A percentile compares a stretch with the other conserved stretches of the same genome.
Evolutionary conservation across 768 basidiomycete genomes (phyloP).

Genomic region (Psilocybe cubensis): DNA sequence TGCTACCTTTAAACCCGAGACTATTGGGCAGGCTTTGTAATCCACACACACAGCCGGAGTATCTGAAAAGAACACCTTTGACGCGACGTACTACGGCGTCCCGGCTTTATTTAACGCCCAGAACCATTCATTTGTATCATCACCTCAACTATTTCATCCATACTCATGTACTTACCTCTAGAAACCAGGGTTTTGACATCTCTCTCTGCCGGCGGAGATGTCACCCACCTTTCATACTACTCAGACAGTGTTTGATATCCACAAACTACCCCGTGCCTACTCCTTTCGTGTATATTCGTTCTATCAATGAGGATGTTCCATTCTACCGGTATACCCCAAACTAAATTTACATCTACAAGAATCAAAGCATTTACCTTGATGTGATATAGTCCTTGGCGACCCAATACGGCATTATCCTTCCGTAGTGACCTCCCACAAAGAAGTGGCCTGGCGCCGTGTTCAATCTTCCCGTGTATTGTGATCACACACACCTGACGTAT

Average conservation of each 20-base stretch:
- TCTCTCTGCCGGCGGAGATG: background rate
- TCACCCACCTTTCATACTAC: background rate
- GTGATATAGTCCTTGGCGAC: no score
- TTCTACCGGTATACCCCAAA: background rate
- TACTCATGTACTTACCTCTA: background rate
- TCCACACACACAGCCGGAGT: background rate
- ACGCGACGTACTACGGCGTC: no score
- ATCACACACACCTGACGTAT: no score
- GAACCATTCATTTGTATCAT: background rate
- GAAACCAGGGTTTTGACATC: background rate
- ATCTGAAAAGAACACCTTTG: no score
- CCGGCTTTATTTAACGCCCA: background rate
- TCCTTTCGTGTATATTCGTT: background rate
- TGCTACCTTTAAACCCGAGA: background rate
- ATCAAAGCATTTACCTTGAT: no score
- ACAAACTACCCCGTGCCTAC: background rate
- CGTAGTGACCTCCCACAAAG: no score
- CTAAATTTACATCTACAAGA: background rate
- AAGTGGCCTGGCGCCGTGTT: no score
- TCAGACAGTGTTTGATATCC: background rate
- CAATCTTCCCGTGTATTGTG: no score
- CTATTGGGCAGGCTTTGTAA: background rate
- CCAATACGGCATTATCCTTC: no score
- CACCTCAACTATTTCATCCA: background rate
- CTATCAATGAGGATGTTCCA: background rate